Evolutionary conservation across 768 basidiomycete genomes (phyloP), one percentile per base, ranked within the genome.

Genomic region (Tylopilus rubrobrunneus): DNA sequence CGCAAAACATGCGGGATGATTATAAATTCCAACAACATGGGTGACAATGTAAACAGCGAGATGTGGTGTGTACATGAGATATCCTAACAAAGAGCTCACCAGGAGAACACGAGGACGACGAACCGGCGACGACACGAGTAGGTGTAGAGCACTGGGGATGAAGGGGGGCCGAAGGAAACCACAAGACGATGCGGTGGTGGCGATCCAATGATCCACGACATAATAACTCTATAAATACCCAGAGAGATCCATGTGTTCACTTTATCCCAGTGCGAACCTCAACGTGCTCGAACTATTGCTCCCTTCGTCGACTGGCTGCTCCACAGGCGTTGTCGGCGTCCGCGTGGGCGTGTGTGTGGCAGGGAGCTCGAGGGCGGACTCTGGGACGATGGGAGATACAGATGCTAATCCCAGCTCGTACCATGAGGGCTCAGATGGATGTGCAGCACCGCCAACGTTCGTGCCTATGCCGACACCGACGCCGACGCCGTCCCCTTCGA

Each of bases 191-290:
- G 36, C 31, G 31, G 44, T 27, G 41, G 36, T 19, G 43, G 25
- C 25, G 39, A 43, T 36, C 46, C 33, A 21, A 52, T 45, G 43
- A 57, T 58, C 25, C 17, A 51, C 46, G 43, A 57, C 57, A 67
- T 56, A 65, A 59, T 67, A 67, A 47, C 55, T 53, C 55, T 56
- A 68, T 67, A 67, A 68, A 67, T 67, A 67, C 17, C 53, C 43
- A 27, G 17, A 39, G 45, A 27, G 29, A 37, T 29, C 6, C 27
- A 25, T 9, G 15, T 11, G 25, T 34, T 8, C 9, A 12, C 21
- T 36, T 69, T 50, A 69, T 19, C 68, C 68, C 45, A 69, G 46
- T 14, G 68, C 68, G 33, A 71, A 69, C 28, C 69, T 52, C 41
- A 69, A 43, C 23, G 68, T 69, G 44, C 68, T 69, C 48, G 67